These are phyloP conservation scores for Fusarium robinianum DNA, from an alignment of 2,329 filamentous ascomycete species.

Conservation along the genomic window DNA sequence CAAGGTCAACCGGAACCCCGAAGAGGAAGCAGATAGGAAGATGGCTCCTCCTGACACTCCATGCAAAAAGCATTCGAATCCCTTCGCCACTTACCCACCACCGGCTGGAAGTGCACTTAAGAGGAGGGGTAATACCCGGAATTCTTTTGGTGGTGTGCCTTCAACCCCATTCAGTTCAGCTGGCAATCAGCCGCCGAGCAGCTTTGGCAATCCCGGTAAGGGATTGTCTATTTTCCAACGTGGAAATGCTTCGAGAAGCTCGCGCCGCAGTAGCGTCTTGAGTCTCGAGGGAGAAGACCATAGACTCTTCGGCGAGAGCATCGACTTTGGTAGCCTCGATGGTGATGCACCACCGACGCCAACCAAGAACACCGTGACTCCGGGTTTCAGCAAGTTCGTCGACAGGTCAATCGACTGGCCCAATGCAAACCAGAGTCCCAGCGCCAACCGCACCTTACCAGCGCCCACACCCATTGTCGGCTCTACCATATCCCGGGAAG, in stretches of 20 bases:
- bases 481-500: constrained; percentile 43
- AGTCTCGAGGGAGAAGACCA: constrained; percentile 81
- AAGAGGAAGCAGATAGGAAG: constrained; percentile 65
- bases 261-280: constrained; percentile 70
- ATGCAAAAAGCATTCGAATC: constrained; percentile 80
- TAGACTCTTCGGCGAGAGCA: constrained; percentile 47
- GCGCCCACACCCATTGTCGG: constrained; percentile 49
- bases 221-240: constrained; percentile 70
- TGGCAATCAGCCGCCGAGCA: constrained; percentile 50
- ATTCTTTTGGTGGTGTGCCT: constrained; percentile 74
- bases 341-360: constrained; percentile 89
- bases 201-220: constrained; percentile 60
- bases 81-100: constrained; percentile 69
- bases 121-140: constrained; percentile 63
- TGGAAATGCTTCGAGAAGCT: constrained; percentile 51
- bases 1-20: constrained; percentile 85
- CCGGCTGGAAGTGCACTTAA: constrained; percentile 65
- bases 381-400: constrained; percentile 47
- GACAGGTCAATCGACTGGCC: constrained; percentile 49
- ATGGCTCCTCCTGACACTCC: constrained; percentile 88
- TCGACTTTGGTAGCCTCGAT: constrained; percentile 36
- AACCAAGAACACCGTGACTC: constrained; percentile 69
- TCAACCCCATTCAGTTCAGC: constrained; percentile 78
- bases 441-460: constrained; percentile 50
- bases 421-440: constrained; percentile 42